Percentiles rank a stretch among this genome's conserved stretches.
Conservation (phyloP, 106 monocot genomes). For the Ottelia alismoides region DNA sequence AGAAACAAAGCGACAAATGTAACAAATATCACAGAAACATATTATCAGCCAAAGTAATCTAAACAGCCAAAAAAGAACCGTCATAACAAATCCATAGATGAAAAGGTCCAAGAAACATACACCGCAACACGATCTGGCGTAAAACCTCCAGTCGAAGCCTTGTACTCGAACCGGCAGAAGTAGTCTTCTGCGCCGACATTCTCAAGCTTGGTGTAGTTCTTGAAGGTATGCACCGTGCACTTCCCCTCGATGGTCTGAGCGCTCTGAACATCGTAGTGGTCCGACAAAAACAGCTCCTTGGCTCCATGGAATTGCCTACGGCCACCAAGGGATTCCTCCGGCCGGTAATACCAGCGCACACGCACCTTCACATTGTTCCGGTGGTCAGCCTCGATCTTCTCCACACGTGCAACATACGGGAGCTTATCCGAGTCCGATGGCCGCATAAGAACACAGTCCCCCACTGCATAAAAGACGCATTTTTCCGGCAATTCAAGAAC, state of each 20-base stretch:
- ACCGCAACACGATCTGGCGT: conserved; percentile 25
- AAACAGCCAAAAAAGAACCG: too few relatives aligned
- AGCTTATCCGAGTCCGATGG: conserved; percentile 31
- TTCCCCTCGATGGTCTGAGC: conserved; percentile 51
- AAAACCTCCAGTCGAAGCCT: conserved; percentile 24
- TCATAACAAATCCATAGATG: not conserved
- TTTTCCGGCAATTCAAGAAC: too few relatives aligned
- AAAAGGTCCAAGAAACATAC: not conserved
- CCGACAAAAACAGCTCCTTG: conserved; percentile 52
- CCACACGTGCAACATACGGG: conserved; percentile 45
- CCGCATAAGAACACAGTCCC: conserved; percentile 48
- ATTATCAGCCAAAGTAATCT: not conserved
- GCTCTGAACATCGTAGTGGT: conserved; percentile 48
- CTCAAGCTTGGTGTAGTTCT: conserved; percentile 50
- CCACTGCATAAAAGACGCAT: conserved; percentile 13
- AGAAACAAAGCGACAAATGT: too few relatives aligned
- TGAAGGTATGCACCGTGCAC: conserved; percentile 45
- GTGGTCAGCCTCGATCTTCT: conserved; percentile 35
- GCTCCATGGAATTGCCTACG: conserved; percentile 46
- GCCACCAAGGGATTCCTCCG: conserved; percentile 50
- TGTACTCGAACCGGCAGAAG: conserved; percentile 23
- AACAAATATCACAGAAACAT: not conserved
- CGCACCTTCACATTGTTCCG: conserved; percentile 35
- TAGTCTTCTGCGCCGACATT: conserved; percentile 24
- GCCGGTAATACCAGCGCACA: conserved; percentile 53